These are phyloP conservation scores for Groenewaldozyma tartarivorans DNA, from an alignment of 805 yeast species.

Conservation along the genomic window DNA sequence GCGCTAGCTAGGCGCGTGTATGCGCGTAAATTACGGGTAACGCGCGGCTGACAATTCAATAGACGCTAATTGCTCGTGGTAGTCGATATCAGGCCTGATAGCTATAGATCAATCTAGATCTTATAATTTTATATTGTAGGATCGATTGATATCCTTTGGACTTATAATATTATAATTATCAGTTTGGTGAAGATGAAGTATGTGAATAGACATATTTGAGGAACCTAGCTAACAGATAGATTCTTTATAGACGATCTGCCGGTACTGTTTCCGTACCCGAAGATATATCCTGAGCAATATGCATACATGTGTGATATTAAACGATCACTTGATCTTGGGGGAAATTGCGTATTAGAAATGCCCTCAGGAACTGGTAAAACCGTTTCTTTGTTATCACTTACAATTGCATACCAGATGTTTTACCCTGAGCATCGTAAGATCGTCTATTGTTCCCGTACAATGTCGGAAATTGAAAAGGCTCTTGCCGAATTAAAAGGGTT, in stretches of 20 bases:
- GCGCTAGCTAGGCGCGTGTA: no score
- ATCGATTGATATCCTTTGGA: no score
- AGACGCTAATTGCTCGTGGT: no score
- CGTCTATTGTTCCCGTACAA: slow-evolving; percentile 97
- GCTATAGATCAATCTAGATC: no score
- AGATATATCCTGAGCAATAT: slow-evolving; percentile 96
- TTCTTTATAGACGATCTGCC: slow-evolving; percentile 94
- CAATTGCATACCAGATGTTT: slow-evolving; percentile 89
- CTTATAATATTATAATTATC: no score
- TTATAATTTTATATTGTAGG: no score
- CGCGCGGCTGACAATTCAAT: no score
- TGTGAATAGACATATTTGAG: no score
- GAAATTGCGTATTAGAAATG: slow-evolving; percentile 95
- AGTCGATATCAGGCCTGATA: no score
- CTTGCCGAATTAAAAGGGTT: slow-evolving; percentile 78
- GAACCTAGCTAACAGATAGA: no score
- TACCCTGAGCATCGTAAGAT: slow-evolving; percentile 92
- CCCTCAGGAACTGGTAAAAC: slow-evolving; percentile 99
- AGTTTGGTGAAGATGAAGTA: no score
- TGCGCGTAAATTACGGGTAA: no score
- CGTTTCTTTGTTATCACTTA: slow-evolving; percentile 77
- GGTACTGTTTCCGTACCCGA: slow-evolving; percentile 90
- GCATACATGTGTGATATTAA: slow-evolving; percentile 96
- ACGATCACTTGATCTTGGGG: slow-evolving; percentile 89
- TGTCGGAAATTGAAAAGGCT: slow-evolving; percentile 98